Conservation (phyloP, 2,329 filamentous ascomycete species). For the Knoxdaviesia proteae region DNA sequence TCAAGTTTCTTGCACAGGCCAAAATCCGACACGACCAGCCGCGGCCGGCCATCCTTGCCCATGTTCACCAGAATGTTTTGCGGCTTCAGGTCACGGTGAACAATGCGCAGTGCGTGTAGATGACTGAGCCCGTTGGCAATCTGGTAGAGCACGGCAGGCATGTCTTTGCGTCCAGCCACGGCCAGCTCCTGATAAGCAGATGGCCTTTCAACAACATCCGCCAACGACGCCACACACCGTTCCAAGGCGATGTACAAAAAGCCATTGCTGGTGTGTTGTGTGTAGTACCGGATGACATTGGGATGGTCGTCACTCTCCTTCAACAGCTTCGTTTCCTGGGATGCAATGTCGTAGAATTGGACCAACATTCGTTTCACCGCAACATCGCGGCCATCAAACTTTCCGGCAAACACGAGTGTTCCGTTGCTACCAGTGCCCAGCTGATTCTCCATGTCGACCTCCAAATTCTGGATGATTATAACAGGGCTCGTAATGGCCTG, state of each 20-base stretch:
- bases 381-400: slow-evolving; percentile 78
- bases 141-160: slow-evolving; percentile 66
- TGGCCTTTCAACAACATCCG: slow-evolving; percentile 71
- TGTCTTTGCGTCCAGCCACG: slow-evolving; percentile 49
- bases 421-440: slow-evolving; percentile 76
- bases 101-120: slow-evolving; percentile 77
- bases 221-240: slow-evolving; percentile 79
- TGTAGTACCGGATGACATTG: slow-evolving; percentile 90
- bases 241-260: slow-evolving; percentile 96
- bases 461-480: slow-evolving; percentile 40
- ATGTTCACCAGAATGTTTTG: slow-evolving; percentile 85
- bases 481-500: slow-evolving; percentile 37
- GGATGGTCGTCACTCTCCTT: slow-evolving; percentile 89
- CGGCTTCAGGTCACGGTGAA: slow-evolving; percentile 91
- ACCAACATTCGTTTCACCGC: slow-evolving; percentile 94
- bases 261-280: slow-evolving; percentile 68
- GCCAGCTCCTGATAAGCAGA: slow-evolving; percentile 47
- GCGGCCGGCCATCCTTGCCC: slow-evolving; percentile 46
- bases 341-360: slow-evolving; percentile 87
- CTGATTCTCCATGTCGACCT: slow-evolving; percentile 41
- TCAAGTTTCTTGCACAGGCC: slow-evolving; percentile 95
- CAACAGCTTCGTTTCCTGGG: slow-evolving; percentile 76
- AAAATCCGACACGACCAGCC: slow-evolving; percentile 93
- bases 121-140: slow-evolving; percentile 78
- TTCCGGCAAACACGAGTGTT: slow-evolving; percentile 90